Percentiles rank a stretch among this genome's conserved stretches.
Evolutionary conservation across 2,329 filamentous ascomycete species (phyloP).

Genomic region (Neonectria coccinea): DNA sequence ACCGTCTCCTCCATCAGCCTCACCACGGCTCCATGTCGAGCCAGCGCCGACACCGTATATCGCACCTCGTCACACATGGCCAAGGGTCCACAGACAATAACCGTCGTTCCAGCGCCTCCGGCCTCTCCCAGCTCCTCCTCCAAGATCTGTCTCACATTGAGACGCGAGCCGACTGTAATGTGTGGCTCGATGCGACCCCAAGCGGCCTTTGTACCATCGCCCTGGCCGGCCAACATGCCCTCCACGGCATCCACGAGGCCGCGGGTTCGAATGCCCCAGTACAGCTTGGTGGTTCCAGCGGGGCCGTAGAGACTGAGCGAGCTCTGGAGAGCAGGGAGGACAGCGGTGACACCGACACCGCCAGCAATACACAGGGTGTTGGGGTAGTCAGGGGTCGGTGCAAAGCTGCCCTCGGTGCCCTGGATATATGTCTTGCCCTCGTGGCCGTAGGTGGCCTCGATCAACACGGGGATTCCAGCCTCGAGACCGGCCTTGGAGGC

Average conservation of each 20-base stretch:
- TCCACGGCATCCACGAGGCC: slow-evolving; percentile 45
- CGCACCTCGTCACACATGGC: slow-evolving; percentile 48
- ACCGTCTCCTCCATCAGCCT: slow-evolving; percentile 43
- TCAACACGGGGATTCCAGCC: slow-evolving; percentile 41
- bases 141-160: slow-evolving; percentile 44
- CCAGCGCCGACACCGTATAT: slow-evolving; percentile 41
- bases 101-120: slow-evolving; percentile 41
- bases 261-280: slow-evolving; percentile 45
- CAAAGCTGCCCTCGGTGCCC: slow-evolving; percentile 32
- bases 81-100: slow-evolving; percentile 46
- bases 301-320: slow-evolving; percentile 37
- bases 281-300: slow-evolving; percentile 45
- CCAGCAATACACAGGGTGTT: slow-evolving; percentile 48
- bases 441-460: slow-evolving; percentile 48
- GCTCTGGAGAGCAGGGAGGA: slow-evolving; percentile 42
- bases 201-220: slow-evolving; percentile 11
- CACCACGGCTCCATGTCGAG: slow-evolving; percentile 41
- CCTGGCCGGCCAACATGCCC: slow-evolving; percentile 36
- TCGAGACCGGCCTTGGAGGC: slow-evolving; percentile 29
- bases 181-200: slow-evolving; percentile 48
- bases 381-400: slow-evolving; percentile 40
- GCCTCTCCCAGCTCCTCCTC: slow-evolving; percentile 39
- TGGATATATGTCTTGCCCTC: slow-evolving; percentile 38
- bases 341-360: slow-evolving; percentile 48
- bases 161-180: slow-evolving; percentile 45